Conservation (phyloP, 2,329 filamentous ascomycete genomes). For the Fusarium multiceps region DNA sequence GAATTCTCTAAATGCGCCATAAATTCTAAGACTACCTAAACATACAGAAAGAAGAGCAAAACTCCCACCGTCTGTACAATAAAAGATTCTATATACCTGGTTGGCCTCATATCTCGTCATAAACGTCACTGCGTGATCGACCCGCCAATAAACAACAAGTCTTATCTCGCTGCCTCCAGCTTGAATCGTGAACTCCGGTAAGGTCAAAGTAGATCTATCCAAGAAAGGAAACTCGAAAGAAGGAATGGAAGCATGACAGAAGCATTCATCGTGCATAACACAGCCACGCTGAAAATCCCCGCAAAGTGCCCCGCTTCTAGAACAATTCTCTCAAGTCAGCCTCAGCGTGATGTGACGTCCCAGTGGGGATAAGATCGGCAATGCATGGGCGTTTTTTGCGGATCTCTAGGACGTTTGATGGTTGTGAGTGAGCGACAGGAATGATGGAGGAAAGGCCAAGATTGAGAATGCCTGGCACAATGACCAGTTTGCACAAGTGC, state of each 20-base stretch:
- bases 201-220: conserved; percentile 6
- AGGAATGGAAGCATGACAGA: conserved; percentile 40
- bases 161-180: conserved; percentile 40
- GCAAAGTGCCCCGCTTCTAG: conserved; percentile 46
- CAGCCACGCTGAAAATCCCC: conserved; percentile 37
- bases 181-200: conserved; percentile 9
- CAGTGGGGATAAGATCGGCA: conserved; percentile 34
- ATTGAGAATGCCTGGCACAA: conserved; percentile 17
- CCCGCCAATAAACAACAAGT: conserved; percentile 25
- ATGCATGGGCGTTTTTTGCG: conserved; percentile 35
- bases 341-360: conserved; percentile 32
- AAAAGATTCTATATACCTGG: conserved; percentile 23
- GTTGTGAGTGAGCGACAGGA: conserved; percentile 21
- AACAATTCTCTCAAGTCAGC: conserved; percentile 50
- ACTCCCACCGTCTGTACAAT: conserved; percentile 35
- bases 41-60: conserved; percentile 12
- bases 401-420: conserved; percentile 15
- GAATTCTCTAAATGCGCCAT: conserved; percentile 16
- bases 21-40: conserved; percentile 1
- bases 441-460: conserved; percentile 25
- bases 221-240: conserved; percentile 39
- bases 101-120: conserved; percentile 36
- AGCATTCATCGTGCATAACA: conserved; percentile 29
- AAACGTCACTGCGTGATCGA: conserved; percentile 36
- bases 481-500: conserved; percentile 2